Evolutionary conservation across 202 grass and related monocot species (phyloP).

Genomic region (Panicum virgatum): DNA sequence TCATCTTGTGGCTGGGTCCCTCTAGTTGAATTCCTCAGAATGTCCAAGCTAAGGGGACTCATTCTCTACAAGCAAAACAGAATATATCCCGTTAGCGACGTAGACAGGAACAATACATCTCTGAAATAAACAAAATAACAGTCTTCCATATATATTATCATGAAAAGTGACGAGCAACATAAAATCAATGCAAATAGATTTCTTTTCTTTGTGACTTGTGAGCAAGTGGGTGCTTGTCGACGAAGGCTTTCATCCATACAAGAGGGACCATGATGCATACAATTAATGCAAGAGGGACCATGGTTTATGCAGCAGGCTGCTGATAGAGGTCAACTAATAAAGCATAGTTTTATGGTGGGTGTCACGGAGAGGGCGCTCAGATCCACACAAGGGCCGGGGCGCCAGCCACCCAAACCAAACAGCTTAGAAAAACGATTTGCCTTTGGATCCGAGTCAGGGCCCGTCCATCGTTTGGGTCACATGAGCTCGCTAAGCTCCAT

Average conservation of each 20-base stretch:
- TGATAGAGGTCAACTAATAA: slow-evolving; percentile 63
- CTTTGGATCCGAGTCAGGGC: slow-evolving; percentile 43
- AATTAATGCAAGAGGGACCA: neutral
- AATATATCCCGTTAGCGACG: no score
- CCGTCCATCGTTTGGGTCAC: slow-evolving; percentile 29
- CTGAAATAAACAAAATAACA: neutral
- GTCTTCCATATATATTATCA: slow-evolving; percentile 10
- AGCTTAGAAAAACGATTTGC: slow-evolving; percentile 31
- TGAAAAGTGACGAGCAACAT: slow-evolving; percentile 34
- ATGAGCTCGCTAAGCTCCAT: slow-evolving; percentile 29
- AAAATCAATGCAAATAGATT: neutral
- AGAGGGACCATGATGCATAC: neutral
- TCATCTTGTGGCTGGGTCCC: neutral
- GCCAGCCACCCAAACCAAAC: slow-evolving; percentile 40
- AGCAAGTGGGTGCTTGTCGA: slow-evolving; percentile 5
- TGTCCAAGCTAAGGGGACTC: slow-evolving; percentile 20
- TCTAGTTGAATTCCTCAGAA: slow-evolving; percentile 23
- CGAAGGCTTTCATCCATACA: neutral
- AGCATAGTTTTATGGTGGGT: slow-evolving; percentile 31
- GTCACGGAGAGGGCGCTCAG: slow-evolving; percentile 46
- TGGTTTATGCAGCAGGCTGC: slow-evolving; percentile 11
- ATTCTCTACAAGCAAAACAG: no score
- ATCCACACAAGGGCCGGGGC: slow-evolving; percentile 57
- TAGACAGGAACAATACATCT: slow-evolving; percentile 3
- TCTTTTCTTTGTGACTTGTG: neutral